Percentiles rank a stretch among this genome's conserved stretches.
Evolutionary conservation across 1,139 yeast species (phyloP).

Genomic region (Hyphopichia pseudoburtonii): DNA sequence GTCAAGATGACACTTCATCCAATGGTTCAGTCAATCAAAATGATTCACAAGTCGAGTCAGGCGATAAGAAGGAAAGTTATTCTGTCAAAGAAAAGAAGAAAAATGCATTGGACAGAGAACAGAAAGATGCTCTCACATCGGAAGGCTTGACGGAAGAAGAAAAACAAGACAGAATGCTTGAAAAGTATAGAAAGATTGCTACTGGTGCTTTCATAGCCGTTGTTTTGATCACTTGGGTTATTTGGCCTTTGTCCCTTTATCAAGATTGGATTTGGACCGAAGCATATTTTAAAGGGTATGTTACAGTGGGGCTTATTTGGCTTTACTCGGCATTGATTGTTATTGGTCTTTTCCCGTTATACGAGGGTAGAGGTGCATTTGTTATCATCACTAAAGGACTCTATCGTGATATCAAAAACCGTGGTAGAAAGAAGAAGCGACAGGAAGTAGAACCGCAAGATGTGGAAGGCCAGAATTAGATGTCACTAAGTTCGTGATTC

Average conservation of each 20-base stretch:
- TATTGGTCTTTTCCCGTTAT: conserved; percentile 39
- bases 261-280: conserved; percentile 42
- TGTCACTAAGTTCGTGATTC: no score
- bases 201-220: conserved; percentile 25
- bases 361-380: conserved; percentile 32
- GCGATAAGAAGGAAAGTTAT: conserved; percentile 3
- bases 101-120: neutral
- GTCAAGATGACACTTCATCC: neutral
- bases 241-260: conserved; percentile 50
- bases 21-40: neutral
- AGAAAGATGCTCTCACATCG: neutral
- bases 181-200: conserved; percentile 23
- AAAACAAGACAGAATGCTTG: conserved; percentile 8
- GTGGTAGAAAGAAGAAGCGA: neutral
- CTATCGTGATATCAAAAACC: conserved; percentile 13
- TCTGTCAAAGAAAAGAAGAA: neutral
- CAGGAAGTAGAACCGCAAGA: no score
- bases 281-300: conserved; percentile 43
- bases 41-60: neutral
- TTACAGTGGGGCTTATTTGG: conserved; percentile 40
- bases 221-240: conserved; percentile 34
- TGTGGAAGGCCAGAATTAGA: no score
- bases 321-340: conserved; percentile 28
- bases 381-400: conserved; percentile 22
- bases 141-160: conserved; percentile 2